Base-by-base conservation (phyloP, 1,284 basidiomycete species). In the Pyrrhoderma noxium region DNA sequence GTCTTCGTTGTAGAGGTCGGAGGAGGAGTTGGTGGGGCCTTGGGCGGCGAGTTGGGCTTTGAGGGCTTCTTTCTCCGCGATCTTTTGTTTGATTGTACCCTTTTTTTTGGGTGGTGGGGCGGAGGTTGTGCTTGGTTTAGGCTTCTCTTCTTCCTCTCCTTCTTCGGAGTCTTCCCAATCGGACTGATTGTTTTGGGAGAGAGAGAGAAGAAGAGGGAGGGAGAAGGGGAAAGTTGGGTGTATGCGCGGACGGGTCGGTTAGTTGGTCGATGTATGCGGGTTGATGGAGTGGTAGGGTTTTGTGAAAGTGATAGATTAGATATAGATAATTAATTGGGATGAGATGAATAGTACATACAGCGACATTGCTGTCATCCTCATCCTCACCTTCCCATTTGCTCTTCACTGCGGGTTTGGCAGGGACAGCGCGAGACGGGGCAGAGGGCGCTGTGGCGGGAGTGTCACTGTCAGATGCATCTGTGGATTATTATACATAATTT, bases 121-220 rank as follows among this genome's bases (percentile, higher is more conserved):
- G 11, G 73, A 63, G 0, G 72, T 60, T 3, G 71, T 48, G 44
- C n/a, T n/a, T n/a, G 69, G 56, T 16, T 74, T 69, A 51, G 80
- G 76, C 55, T 76, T 71, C 57, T 82, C 77, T 51, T 64, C 70
- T 44, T 57, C 59, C 46, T 65, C 62, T 11, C 11, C 11, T 34
- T 88, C 85, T n/a, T 85, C 85, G 3, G 88, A 89, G 3, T 77
- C 88, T 59, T 97, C 93, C 93, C 93, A 96, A 67, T 94, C 91
- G 64, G 90, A 92, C 88, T 94, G 60, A 27, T 41, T 42, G 35
- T 23, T 25, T 8, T n/a, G n/a, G n/a, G n/a, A n/a, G n/a, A n/a
- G n/a, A n/a, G n/a, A n/a, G n/a, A n/a, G n/a, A n/a, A n/a, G n/a
- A n/a, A n/a, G n/a, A n/a, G n/a, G n/a, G n/a, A n/a, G n/a, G n/a